Conservation (phyloP, 2,329 filamentous ascomycete genomes). For the Didymella pinodella region DNA sequence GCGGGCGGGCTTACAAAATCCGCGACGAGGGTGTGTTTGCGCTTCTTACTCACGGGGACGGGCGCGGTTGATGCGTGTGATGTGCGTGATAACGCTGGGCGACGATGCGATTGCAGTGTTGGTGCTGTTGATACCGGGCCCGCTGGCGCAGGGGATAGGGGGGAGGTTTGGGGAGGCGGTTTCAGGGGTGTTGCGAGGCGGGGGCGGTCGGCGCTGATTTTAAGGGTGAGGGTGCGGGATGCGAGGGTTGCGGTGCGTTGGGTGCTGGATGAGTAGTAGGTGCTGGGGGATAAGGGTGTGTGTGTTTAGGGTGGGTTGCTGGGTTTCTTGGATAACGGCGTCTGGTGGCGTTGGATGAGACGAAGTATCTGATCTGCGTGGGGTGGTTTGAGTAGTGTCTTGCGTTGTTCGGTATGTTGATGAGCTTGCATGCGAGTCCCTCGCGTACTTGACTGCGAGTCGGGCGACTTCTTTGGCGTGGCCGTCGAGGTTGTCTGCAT, state of each 20-base stretch:
- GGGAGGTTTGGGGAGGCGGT: not conserved
- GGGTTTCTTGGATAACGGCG: slow-evolving; percentile 31
- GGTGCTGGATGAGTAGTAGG: slow-evolving; percentile 32
- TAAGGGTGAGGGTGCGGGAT: slow-evolving; percentile 33
- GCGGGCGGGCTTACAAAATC: slow-evolving; percentile 10
- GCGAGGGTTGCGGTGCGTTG: slow-evolving; percentile 32
- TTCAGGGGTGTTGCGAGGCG: slow-evolving; percentile 12
- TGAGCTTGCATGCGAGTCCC: slow-evolving; percentile 28
- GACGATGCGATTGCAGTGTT: not conserved
- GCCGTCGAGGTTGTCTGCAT: slow-evolving; percentile 36
- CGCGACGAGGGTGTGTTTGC: not conserved
- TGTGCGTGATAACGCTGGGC: no score
- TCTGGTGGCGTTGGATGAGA: slow-evolving; percentile 15
- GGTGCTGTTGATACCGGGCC: slow-evolving; percentile 5
- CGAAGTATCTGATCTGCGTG: slow-evolving; percentile 19
- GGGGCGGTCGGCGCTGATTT: slow-evolving; percentile 31
- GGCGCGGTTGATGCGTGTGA: not conserved
- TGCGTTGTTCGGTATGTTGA: slow-evolving; percentile 37
- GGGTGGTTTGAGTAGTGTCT: slow-evolving; percentile 31
- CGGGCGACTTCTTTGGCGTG: slow-evolving; percentile 44
- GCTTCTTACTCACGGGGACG: not conserved
- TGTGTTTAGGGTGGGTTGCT: slow-evolving; percentile 15
- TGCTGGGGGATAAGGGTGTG: slow-evolving; percentile 19
- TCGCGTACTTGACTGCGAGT: slow-evolving; percentile 32
- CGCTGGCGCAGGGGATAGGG: not conserved